These are phyloP conservation scores for Plasmopara viticola DNA, from an alignment of 352 stramenopile genomes.

Conservation along the genomic window DNA sequence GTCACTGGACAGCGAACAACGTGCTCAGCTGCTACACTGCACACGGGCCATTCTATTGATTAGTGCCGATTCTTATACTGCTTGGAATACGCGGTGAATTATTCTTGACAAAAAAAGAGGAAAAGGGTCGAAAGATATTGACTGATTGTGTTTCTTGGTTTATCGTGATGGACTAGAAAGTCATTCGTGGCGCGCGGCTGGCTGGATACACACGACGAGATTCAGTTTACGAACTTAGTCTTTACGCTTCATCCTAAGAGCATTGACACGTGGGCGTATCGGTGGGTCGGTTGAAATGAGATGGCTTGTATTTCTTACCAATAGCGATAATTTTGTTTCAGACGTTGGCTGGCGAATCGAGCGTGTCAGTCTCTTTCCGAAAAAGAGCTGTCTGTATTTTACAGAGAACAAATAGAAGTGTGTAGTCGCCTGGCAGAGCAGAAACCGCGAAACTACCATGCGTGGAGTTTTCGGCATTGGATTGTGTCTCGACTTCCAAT, in stretches of 20 bases:
- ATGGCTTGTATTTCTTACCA: neutral
- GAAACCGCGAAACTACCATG: constrained; percentile 76
- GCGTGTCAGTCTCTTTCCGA: constrained; percentile 16
- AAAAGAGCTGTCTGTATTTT: constrained; percentile 34
- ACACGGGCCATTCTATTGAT: constrained; percentile 67
- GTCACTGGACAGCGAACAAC: constrained; percentile 5
- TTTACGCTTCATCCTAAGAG: constrained; percentile 79
- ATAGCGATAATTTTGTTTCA: constrained; percentile 13
- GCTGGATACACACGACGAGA: constrained; percentile 36
- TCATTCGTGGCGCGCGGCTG: constrained; percentile 36
- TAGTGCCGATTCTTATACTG: constrained; percentile 79
- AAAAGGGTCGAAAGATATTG: neutral
- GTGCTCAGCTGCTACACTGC: constrained; percentile 36
- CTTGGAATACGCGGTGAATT: constrained; percentile 70
- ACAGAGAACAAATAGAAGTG: constrained; percentile 38
- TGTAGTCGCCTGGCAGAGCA: constrained; percentile 51
- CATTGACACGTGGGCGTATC: constrained; percentile 82
- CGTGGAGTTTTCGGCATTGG: constrained; percentile 81
- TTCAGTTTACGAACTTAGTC: constrained; percentile 65
- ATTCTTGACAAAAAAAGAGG: neutral
- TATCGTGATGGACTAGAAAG: constrained; percentile 33
- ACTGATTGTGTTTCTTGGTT: neutral
- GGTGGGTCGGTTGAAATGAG: constrained; percentile 22
- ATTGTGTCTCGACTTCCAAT: constrained; percentile 38
- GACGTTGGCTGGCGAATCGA: constrained; percentile 48